phyloP scores from a whole-genome alignment of 2,329 filamentous ascomycete species.

The Pseudocercospora vitis region DNA sequence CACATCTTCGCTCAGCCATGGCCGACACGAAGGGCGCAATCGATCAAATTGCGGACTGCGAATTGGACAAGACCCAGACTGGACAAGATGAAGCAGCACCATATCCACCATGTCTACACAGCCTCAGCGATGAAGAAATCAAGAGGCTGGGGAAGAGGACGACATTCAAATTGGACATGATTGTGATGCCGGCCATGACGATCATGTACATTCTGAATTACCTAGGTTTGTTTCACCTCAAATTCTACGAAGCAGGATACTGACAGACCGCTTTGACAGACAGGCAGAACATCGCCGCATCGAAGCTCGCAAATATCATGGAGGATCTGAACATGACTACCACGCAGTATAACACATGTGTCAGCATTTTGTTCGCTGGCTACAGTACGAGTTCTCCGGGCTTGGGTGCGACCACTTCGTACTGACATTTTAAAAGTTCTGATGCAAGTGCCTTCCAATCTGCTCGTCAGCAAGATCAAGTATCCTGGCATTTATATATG shows the following conservation, averaged over 20 bases:
- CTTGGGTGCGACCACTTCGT: not conserved
- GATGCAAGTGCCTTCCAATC: conserved; percentile 45
- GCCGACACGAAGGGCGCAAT: conserved; percentile 15
- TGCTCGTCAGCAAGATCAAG: conserved; percentile 47
- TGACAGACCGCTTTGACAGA: conserved; percentile 18
- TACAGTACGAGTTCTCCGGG: conserved; percentile 22
- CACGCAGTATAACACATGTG: conserved; percentile 28
- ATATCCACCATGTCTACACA: conserved; percentile 14
- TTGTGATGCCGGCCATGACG: conserved; percentile 31
- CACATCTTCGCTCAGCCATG: no score
- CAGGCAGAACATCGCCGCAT: conserved; percentile 28
- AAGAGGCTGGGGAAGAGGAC: conserved; percentile 25
- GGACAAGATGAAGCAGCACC: conserved; percentile 13
- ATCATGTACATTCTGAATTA: conserved; percentile 34
- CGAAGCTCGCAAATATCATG: conserved; percentile 29
- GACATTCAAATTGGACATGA: conserved; percentile 27
- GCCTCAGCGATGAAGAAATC: conserved; percentile 21
- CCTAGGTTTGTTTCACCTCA: conserved; percentile 11
- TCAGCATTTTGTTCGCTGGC: conserved; percentile 31
- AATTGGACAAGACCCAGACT: conserved; percentile 14
- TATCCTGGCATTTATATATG: conserved; percentile 47
- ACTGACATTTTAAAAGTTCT: conserved; percentile 31
- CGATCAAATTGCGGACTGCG: conserved; percentile 19
- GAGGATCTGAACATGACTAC: conserved; percentile 23
- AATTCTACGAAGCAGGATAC: not conserved